Evolutionary conservation across 2,329 filamentous ascomycete species (phyloP), one percentile per base, ranked within the genome.

Genomic region (Ophiostoma quercus): DNA sequence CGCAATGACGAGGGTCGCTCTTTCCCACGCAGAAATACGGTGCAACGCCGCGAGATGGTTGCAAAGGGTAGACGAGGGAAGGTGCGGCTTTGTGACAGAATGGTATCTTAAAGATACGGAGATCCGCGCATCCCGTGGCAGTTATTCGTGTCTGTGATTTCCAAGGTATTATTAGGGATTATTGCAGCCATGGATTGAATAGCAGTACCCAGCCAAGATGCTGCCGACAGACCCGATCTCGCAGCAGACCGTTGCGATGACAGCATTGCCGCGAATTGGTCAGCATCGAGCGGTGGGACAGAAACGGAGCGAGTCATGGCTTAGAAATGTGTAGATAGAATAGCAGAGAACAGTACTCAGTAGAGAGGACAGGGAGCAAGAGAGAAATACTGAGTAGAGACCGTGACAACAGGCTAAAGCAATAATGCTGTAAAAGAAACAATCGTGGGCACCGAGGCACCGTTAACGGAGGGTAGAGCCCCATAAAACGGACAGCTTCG

Each of bases 21-120:
- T 71, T 71, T 68, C 67, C 69, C 41, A 71, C 69, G 69, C 69
- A 66, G 69, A 68, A 71, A 62, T 66, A 43, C 66, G 16, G 43
- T 47, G 43, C 43, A 47, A 65, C 25, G 57, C 25, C 25, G 60
- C 14, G 11, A 37, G 29, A 63, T 22, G 60, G 32, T 57, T 57
- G 51, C 22, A 57, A 7, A 32, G 57, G 57, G 57, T 62, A 32
- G 57, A 62, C 25, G 57, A 62, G 57, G 57, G 22, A 62, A 62
- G 57, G 57, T 16, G 57, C 57, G 25, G 57, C 57, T 32, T 62
- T 62, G 57, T 43, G 11, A 14, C 9, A 34, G 57, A 34, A 16
- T 14, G n/a, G 22, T 25, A 25, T 5, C 4, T 34, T 34, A 37
- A n/a, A n/a, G 25, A 71, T 62, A 54, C 19, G 47, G 69, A 22